Evolutionary conservation across 306 rosid species (phyloP).

Genomic region (Leucaena leucocephala): DNA sequence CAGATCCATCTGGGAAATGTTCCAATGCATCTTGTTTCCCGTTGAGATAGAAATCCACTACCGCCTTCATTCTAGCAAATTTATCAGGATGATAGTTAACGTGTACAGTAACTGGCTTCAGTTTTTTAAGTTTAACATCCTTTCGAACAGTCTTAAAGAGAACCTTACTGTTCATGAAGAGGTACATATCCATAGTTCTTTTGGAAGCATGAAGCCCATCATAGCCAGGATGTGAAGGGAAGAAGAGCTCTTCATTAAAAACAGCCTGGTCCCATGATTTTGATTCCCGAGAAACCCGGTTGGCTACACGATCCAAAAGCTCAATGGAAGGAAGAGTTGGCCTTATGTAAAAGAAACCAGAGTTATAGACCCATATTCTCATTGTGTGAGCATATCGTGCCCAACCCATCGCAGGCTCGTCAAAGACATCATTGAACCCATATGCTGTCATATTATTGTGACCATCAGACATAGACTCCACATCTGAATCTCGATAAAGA

Average conservation of each 20-base stretch:
- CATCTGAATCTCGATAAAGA: conserved; percentile 85
- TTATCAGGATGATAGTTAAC: conserved; percentile 86
- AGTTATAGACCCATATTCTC: conserved; percentile 95
- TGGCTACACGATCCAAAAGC: conserved; percentile 82
- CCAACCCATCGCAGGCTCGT: conserved; percentile 95
- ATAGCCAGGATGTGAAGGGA: conserved; percentile 81
- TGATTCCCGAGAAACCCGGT: conserved; percentile 55
- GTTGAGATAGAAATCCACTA: conserved; percentile 67
- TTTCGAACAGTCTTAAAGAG: conserved; percentile 86
- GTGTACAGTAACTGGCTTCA: conserved; percentile 86
- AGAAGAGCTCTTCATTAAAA: conserved; percentile 83
- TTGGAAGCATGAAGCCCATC: conserved; percentile 84
- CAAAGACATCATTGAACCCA: conserved; percentile 84
- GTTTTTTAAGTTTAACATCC: conserved; percentile 58
- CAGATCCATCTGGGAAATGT: conserved; percentile 76
- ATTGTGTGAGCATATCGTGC: conserved; percentile 90
- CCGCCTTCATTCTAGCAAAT: conserved; percentile 78
- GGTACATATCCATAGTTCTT: conserved; percentile 86
- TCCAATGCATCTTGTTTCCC: conserved; percentile 79
- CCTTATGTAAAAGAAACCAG: conserved; percentile 87
- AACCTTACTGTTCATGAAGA: conserved; percentile 91
- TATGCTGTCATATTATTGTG: conserved; percentile 79
- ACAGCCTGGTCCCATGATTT: conserved; percentile 93
- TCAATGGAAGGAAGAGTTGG: conserved; percentile 90
- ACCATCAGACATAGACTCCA: conserved; percentile 94